Base-by-base conservation (phyloP, 1,284 basidiomycete genomes). In the Coniferiporia weirii region DNA sequence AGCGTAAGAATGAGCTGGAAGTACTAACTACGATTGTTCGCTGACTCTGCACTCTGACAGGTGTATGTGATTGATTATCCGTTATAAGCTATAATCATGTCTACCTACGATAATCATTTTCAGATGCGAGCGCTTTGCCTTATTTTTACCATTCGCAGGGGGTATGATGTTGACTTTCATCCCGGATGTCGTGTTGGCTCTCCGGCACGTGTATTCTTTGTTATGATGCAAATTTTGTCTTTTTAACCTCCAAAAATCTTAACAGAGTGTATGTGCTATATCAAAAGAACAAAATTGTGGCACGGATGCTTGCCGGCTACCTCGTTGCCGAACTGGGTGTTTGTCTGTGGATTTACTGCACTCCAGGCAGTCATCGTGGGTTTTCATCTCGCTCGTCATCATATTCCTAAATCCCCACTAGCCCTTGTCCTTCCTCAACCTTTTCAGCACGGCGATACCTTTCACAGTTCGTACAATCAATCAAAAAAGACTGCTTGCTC, bases 321-420 rank as follows among this genome's bases (percentile, higher is more conserved):
- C 38, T 58, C 6, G 12, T 46, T 3, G 56, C 50, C 4, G 56
- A 58, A 35, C 40, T 53, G 9, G 50, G 49, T 4, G 27, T 53
- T 9, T 38, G 35, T 12, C n/a, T 52, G 12, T 48, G 56, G 45
- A 45, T 58, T 20, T 45, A 58, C 43, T 12, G n/a, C 1, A 34
- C 51, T n/a, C 56, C 56, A 19, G 56, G 49, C 7, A 38, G 51
- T 12, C 56, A 53, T 35, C 56, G 49, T 58, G 8, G 43, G 49
- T 50, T 10, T 8, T 3, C 9, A 55, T 35, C 19, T 12, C 17
- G n/a, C 10, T 34, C 20, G 22, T 19, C 27, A 27, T 27, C 27
- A 5, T 17, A 27, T 19, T n/a, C 2, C 22, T 45, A 40, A 9
- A 10, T 3, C 38, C 38, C 38, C 9, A 40, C 38, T 15, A 40